Evolutionary conservation across 306 rosid genomes (phyloP), one percentile per base, ranked within the genome.

Genomic region (Spatholobus suberectus): DNA sequence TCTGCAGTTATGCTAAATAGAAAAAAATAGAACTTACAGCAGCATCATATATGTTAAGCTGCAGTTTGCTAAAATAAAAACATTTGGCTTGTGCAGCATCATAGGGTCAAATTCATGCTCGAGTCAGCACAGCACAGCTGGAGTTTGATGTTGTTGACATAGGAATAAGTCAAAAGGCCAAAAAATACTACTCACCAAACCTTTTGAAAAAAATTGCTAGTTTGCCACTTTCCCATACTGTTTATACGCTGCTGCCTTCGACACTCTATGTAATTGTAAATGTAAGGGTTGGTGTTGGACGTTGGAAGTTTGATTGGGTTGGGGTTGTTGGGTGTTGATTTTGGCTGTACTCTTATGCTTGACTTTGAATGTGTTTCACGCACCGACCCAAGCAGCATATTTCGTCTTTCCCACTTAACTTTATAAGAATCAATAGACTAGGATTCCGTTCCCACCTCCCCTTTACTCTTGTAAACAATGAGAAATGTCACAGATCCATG

Each of bases 391-490:
- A 7, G 15, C 4, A 55, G 52, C 52, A 52, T 8, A 32, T 34
- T 34, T 32, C 0, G n/a, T 14, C 18, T 20, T 52, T 32, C 44
- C 44, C 72, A 61, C 59, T 41, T 41, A 47, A 46, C 20, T 15
- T 0, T 18, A 7, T 23, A 29, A 9, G 44, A 9, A 43, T 26
- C 32, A 2, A 41, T 10, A 7, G 2, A 10, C 13, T 18, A 63
- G 0, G 81, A 35, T 65, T 78, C 82, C 38, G 0, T 78, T 78
- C 75, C 4, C 51, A 78, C 65, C 17, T 27, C n/a, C 3, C 11
- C 5, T 5, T 40, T 34, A 5, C 10, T 12, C 9, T 34, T 13
- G 21, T 29, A 6, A 62, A 62, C 11, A 62, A 12, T 27, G 20
- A 11, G 8, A 59, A 59, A 26, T 7, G 46, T 41, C 46, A 41